phyloP scores from a whole-genome alignment of 169 alveolate species.

The Besnoitia besnoiti region DNA sequence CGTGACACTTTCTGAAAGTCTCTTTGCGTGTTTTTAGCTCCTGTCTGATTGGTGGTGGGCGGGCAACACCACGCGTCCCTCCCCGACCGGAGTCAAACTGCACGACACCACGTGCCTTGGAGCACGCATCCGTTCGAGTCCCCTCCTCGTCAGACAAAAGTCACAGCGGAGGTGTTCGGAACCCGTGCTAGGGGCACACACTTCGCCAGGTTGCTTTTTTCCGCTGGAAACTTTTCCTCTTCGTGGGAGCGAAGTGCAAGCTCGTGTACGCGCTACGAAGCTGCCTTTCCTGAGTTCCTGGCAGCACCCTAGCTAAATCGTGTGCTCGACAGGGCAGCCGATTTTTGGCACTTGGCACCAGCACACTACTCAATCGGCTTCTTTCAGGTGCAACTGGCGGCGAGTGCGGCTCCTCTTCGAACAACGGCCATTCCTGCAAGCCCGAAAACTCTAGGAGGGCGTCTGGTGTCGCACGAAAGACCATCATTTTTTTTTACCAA shows the following conservation, averaged over 20 bases:
- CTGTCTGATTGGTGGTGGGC: neutral
- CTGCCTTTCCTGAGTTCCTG: neutral
- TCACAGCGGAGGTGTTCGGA: neutral
- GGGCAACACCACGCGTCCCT: neutral
- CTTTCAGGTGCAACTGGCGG: neutral
- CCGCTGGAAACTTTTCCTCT: neutral
- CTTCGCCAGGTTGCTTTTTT: neutral
- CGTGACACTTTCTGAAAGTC: neutral
- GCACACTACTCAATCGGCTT: neutral
- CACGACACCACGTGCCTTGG: neutral
- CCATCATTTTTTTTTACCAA: too few species aligned
- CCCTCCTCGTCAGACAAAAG: neutral
- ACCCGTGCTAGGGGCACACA: too few species aligned
- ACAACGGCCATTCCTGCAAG: too few species aligned
- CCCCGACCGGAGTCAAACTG: neutral
- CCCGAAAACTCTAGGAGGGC: too few species aligned
- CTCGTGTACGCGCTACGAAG: neutral
- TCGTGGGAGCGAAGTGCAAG: neutral
- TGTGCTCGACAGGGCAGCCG: conserved; percentile 1
- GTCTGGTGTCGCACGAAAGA: too few species aligned
- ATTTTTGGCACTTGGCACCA: neutral
- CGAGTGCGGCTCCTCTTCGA: too few species aligned
- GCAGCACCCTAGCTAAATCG: too few species aligned
- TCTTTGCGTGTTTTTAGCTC: neutral
- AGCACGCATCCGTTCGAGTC: neutral